phyloP scores from a whole-genome alignment of 768 basidiomycete species.

The Galerina marginata region DNA sequence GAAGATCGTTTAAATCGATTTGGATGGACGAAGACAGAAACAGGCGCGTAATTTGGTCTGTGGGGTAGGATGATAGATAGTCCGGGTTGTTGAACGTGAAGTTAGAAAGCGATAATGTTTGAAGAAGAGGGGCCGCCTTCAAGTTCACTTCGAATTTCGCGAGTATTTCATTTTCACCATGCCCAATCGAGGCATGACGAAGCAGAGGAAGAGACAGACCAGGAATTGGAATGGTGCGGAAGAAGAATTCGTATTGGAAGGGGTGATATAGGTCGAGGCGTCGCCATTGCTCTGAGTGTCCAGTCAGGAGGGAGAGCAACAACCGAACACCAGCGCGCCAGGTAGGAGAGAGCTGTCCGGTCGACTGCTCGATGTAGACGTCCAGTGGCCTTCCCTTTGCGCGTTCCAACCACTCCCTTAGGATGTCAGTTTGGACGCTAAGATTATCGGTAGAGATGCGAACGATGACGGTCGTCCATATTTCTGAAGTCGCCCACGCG shows the following conservation, averaged over 20 bases:
- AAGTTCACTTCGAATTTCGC: neutral
- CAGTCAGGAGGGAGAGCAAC: constrained; percentile 1
- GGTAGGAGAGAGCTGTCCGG: neutral
- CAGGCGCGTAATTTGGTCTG: neutral
- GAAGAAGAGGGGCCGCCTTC: neutral
- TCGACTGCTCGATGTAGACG: constrained; percentile 16
- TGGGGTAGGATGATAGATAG: neutral
- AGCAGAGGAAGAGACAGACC: neutral
- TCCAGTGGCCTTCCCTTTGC: constrained; percentile 17
- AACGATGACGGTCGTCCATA: constrained; percentile 18
- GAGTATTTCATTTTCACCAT: neutral
- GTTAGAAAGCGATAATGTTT: neutral
- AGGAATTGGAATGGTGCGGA: neutral
- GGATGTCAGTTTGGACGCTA: constrained; percentile 4
- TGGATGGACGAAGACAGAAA: neutral
- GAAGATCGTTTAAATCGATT: neutral
- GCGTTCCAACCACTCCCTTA: constrained; percentile 21
- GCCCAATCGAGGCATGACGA: neutral
- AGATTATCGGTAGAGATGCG: neutral
- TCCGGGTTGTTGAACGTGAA: neutral
- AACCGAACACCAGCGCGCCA: neutral
- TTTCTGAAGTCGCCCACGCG: constrained; percentile 16
- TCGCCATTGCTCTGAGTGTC: constrained; percentile 15
- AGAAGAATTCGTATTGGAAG: neutral
- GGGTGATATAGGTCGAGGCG: constrained; percentile 10